phyloP scores from a whole-genome alignment of 176 grass and related monocot species.

The Avena eriantha region DNA sequence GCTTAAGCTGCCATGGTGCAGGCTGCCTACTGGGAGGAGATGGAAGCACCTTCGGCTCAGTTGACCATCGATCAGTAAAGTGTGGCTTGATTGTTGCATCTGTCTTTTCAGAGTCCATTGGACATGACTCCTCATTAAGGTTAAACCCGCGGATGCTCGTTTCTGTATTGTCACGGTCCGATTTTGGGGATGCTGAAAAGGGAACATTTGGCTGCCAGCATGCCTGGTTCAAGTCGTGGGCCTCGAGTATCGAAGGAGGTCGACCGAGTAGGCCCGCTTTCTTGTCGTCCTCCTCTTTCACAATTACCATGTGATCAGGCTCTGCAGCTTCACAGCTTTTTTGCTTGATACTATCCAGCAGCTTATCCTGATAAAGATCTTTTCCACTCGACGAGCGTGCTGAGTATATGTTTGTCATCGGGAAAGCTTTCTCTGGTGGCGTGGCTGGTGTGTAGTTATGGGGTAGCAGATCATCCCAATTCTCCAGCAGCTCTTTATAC shows the following conservation, averaged over 20 bases:
- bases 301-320: slow-evolving; percentile 61
- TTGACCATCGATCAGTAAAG: slow-evolving; percentile 50
- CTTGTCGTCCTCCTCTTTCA: slow-evolving; percentile 75
- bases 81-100: slow-evolving; percentile 38
- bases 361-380: slow-evolving; percentile 73
- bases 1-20: slow-evolving; percentile 63
- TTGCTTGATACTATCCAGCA: slow-evolving; percentile 57
- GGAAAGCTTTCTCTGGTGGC: slow-evolving; percentile 91
- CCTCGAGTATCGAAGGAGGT: slow-evolving; percentile 42
- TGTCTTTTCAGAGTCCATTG: slow-evolving; percentile 47
- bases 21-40: slow-evolving; percentile 51
- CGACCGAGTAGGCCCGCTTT: slow-evolving; percentile 48
- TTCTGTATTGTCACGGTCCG: slow-evolving; percentile 53
- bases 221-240: slow-evolving; percentile 54
- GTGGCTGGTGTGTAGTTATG: slow-evolving; percentile 89
- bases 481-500: slow-evolving; percentile 98
- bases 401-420: slow-evolving; percentile 79
- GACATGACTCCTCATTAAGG: slow-evolving; percentile 60
- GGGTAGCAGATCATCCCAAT: slow-evolving; percentile 91
- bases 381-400: slow-evolving; percentile 64
- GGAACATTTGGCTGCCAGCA: slow-evolving; percentile 51
- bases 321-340: slow-evolving; percentile 63
- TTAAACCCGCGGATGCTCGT: slow-evolving; percentile 57
- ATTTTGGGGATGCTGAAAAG: slow-evolving; percentile 46
- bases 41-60: slow-evolving; percentile 55